Percentiles rank a stretch among this genome's conserved stretches.
Evolutionary conservation across 805 yeast genomes (phyloP).

Genomic region (Saccharomycopsis sp.): DNA sequence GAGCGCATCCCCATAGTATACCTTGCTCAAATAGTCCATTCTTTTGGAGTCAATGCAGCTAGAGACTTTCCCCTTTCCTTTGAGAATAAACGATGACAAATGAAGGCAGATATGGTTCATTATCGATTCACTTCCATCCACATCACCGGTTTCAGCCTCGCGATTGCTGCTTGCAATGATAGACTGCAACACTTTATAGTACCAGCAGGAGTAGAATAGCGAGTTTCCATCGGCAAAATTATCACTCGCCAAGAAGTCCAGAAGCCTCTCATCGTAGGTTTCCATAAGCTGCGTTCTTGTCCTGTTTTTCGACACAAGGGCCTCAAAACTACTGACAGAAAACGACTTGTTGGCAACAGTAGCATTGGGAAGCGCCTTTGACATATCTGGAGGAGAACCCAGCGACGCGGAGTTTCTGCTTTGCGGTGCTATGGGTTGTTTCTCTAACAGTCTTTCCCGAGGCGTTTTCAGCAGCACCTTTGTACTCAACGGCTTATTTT

Average conservation of each 20-base stretch:
- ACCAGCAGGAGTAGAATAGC: not conserved
- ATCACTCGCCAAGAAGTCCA: not conserved
- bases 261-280: not conserved
- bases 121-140: not conserved
- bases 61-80: not conserved
- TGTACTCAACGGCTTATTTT: too few species aligned
- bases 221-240: not conserved
- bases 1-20: constrained; percentile 6
- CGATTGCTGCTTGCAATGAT: not conserved
- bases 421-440: too few species aligned
- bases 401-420: too few species aligned
- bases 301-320: not conserved
- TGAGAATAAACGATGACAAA: not conserved
- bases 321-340: not conserved
- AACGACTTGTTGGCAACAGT: not conserved
- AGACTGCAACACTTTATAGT: not conserved
- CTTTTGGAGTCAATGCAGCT: not conserved
- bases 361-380: not conserved
- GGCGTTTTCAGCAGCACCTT: too few species aligned
- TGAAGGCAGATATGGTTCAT: not conserved
- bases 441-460: too few species aligned
- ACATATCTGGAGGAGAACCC: not conserved
- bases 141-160: not conserved
- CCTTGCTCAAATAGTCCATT: constrained; percentile 4
- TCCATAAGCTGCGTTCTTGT: not conserved